Base-by-base conservation (phyloP, 1,284 basidiomycete genomes). In the Coniophora puteana region DNA sequence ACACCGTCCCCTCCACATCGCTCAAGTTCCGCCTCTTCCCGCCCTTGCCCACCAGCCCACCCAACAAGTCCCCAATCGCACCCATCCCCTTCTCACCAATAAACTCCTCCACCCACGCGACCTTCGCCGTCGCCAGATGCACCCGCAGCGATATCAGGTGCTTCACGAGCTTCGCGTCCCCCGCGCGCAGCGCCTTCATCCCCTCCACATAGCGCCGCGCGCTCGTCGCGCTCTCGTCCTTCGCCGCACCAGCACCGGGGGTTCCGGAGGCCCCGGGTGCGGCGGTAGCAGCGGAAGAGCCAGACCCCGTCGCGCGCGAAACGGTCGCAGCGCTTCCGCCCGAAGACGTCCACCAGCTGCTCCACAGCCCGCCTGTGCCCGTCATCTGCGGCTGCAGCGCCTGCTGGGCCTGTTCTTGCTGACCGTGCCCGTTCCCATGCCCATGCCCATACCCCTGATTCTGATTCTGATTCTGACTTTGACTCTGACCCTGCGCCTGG, bases 141-240 rank as follows among this genome's bases (percentile, higher is more conserved):
- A 93, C 86, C 3, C 92, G 80, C n/a, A 96, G 67, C 1, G 84
- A 82, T 30, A 93, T 85, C 1, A 95, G 67, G 51, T 89, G 82
- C 55, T 89, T 93, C 45, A 78, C 73, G 17, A 92, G 70, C 50
- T 77, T 80, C 35, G 74, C 64, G 49, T 84, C 80, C 10, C 67
- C 62, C 4, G 70, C 53, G 52, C 73, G 82, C 33, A 67, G 68
- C 16, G 59, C 68, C 43, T 71, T 72, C 40, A 89, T 66, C 12
- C 67, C 65, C 40, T 80, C 75, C 26, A 80, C 76, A 55, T 83
- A 87, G 63, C 69, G 78, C 58, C 68, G 71, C 26, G 82, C 69
- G 2, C 72, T 69, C 54, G 69, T 71, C 37, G 51, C 62, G 38
- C 62, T 65, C 50, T 71, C 71, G 50, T 65, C 68, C 35, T 50